Evolutionary conservation across 208 protist species (phyloP), one percentile per base, ranked within the genome.

Genomic region (Leishmania mexicana): DNA sequence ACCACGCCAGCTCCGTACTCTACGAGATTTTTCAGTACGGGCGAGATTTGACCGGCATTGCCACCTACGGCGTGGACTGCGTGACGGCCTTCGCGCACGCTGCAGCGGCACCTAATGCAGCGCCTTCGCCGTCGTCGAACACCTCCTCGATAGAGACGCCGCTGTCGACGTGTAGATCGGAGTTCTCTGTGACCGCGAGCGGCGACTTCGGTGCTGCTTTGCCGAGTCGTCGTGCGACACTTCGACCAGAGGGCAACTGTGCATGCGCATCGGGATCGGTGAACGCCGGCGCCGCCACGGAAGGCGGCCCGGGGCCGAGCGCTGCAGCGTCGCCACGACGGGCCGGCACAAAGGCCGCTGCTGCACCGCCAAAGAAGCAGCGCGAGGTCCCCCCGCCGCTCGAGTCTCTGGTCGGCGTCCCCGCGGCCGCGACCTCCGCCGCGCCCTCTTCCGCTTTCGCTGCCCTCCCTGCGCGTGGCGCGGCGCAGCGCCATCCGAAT

Each of bases 11-110:
- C 3, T 76, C 85, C 35, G 88, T 80, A 77, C 87, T 97, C 54
- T 91, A 86, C 76, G 84, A 86, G 42, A 70, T 92, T 7, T 87
- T 91, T 74, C 82, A 87, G 60, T 97, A 93, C 76, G 83, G 84
- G 24, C 92, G 92, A 24, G 93, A 97, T 75, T 74, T 96, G 49
- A 81, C 76, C 0, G 92, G 90, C n/a, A 94, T 96, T 60, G 40
- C 88, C 19, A 85, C 85, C 45, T 94, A 93, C 85, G 93, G 93
- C 35, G 71, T 96, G 24, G 89, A 97, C 75, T 70, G 76, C 54
- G 68, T 97, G 40, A 71, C 81, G 3, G 81, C 85, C 13, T 91
- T 87, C 53, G 79, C 76, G 21, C 80, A 81, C 75, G 57, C 57
- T 0, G 49, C 45, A 13, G 73, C n/a, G 6, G 35, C 53, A 15